Conservation (phyloP, 805 yeast species). For the Cyberlindnera petersonii region DNA sequence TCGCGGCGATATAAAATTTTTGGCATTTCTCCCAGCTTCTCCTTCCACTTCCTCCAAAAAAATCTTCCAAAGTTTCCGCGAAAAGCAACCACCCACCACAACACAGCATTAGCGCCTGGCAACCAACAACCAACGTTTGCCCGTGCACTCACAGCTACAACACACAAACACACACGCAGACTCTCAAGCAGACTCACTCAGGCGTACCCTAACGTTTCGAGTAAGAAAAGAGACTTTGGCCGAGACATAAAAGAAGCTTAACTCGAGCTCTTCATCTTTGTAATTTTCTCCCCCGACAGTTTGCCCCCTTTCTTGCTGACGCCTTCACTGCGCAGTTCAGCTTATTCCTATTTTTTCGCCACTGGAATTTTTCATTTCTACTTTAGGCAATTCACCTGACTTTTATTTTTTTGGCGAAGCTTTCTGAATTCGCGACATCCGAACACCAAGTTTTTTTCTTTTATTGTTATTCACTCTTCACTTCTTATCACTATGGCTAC, state of each 20-base stretch:
- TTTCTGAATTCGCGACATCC: conserved; percentile 3
- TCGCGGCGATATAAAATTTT: conserved; percentile 12
- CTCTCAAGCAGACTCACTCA: no score
- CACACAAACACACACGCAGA: neutral
- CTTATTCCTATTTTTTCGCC: conserved; percentile 6
- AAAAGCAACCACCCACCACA: conserved; percentile 1
- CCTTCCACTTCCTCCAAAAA: conserved; percentile 2
- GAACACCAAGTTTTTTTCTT: conserved; percentile 1
- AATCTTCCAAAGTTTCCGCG: conserved; percentile 2
- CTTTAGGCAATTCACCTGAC: conserved; percentile 2
- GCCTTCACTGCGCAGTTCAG: conserved; percentile 31
- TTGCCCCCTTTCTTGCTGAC: conserved; percentile 20
- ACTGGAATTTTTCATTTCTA: conserved; percentile 3
- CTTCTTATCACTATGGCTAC: conserved; percentile 8
- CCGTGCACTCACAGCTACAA: conserved; percentile 1
- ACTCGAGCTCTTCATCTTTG: conserved; percentile 4
- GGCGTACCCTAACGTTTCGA: no score
- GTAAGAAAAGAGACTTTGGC: no score
- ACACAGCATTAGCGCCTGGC: conserved; percentile 10
- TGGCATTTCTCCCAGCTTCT: conserved; percentile 1
- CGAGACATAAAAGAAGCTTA: no score
- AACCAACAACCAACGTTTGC: conserved; percentile 4
- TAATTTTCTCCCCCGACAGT: neutral
- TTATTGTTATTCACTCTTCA: conserved; percentile 1
- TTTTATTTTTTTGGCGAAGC: neutral